Conservation (phyloP, 2,329 filamentous ascomycete species). For the Aspergillus japonicus region DNA sequence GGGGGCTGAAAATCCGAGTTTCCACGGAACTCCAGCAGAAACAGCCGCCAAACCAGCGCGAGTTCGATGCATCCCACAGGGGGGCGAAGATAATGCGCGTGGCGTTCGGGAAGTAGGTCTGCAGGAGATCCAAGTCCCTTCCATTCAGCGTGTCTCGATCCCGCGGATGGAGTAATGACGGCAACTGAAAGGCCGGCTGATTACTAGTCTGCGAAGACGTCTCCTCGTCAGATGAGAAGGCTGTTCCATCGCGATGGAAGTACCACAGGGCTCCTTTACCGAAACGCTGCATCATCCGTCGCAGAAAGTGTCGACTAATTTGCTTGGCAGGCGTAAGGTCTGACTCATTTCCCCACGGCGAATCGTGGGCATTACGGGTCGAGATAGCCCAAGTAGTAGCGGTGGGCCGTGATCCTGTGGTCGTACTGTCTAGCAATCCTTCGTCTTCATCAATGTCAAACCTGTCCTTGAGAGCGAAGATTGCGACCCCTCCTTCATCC, state of each 20-base stretch:
- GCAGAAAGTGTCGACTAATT: constrained; percentile 8
- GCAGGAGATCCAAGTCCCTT: background rate
- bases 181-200: background rate
- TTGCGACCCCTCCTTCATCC: constrained; percentile 37
- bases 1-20: constrained; percentile 29
- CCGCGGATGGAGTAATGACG: background rate
- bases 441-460: background rate
- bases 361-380: constrained; percentile 21
- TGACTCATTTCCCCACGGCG: constrained; percentile 33
- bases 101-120: background rate
- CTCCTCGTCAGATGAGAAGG: constrained; percentile 17
- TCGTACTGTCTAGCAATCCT: background rate
- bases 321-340: background rate
- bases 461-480: background rate
- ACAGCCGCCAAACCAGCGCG: constrained; percentile 40
- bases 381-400: background rate
- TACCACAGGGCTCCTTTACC: constrained; percentile 15
- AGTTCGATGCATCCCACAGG: constrained; percentile 44
- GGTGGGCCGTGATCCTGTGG: background rate
- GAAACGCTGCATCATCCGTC: constrained; percentile 11
- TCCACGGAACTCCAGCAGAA: constrained; percentile 35
- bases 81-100: constrained; percentile 39
- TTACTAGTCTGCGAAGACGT: background rate
- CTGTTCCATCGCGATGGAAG: constrained; percentile 16
- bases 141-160: background rate